These are phyloP conservation scores for Microdochium trichocladiopsis DNA, from an alignment of 2,329 filamentous ascomycete genomes.

Conservation along the genomic window DNA sequence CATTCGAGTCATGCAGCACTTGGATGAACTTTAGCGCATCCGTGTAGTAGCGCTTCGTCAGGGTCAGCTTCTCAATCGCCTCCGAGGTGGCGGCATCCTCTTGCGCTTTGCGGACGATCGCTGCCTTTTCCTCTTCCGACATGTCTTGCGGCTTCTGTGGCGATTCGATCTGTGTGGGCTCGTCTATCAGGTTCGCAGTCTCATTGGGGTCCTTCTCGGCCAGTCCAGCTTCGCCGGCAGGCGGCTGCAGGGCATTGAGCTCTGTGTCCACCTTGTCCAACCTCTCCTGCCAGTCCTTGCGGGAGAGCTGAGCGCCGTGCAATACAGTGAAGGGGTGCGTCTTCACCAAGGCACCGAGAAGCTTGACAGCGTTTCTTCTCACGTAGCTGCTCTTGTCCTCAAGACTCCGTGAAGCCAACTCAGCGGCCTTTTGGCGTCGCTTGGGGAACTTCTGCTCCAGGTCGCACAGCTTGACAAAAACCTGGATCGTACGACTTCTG, in stretches of 20 bases:
- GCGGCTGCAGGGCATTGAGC: constrained; percentile 73
- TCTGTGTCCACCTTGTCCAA: constrained; percentile 79
- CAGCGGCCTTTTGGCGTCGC: constrained; percentile 77
- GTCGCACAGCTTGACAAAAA: constrained; percentile 86
- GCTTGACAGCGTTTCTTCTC: constrained; percentile 86
- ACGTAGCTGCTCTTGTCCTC: constrained; percentile 99
- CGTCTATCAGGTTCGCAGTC: constrained; percentile 75
- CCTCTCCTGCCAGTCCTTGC: constrained; percentile 78
- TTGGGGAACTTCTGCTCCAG: constrained; percentile 96
- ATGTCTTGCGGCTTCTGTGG: constrained; percentile 58
- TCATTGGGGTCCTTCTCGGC: constrained; percentile 59
- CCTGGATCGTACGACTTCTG: constrained; percentile 83
- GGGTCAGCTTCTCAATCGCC: constrained; percentile 76
- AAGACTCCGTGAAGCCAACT: constrained; percentile 80
- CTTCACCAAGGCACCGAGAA: constrained; percentile 80
- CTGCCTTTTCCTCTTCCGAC: constrained; percentile 72
- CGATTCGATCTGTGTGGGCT: constrained; percentile 75
- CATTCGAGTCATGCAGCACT: constrained; percentile 76
- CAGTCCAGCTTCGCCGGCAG: constrained; percentile 65
- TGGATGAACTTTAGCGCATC: constrained; percentile 93
- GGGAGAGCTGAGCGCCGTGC: constrained; percentile 79
- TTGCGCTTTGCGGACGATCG: constrained; percentile 69
- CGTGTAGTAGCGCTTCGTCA: constrained; percentile 86
- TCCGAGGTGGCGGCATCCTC: constrained; percentile 87
- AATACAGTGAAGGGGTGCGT: constrained; percentile 92